phyloP scores from a whole-genome alignment of 2,329 filamentous ascomycete species.

The Fusarium lyarnte region DNA sequence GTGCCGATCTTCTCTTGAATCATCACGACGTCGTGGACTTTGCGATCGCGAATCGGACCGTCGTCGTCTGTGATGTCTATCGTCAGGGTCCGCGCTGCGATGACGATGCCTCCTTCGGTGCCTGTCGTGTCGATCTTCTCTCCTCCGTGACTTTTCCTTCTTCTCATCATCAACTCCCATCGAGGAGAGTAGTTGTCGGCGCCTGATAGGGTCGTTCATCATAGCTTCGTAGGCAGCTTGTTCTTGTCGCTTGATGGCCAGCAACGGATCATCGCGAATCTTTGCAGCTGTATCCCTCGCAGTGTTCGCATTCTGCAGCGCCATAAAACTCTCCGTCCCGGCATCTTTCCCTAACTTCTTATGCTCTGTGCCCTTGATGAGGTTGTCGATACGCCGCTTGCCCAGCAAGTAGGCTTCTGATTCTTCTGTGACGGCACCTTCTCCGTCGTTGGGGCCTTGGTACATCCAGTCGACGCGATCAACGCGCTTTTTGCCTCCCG shows the following conservation, averaged over 20 bases:
- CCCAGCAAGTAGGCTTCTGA: conserved; percentile 93
- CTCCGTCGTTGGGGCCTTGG: conserved; percentile 81
- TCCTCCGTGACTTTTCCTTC: conserved; percentile 49
- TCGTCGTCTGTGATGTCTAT: conserved; percentile 53
- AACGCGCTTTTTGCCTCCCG: conserved; percentile 81
- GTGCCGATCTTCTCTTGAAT: conserved; percentile 44
- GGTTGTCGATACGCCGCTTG: conserved; percentile 87
- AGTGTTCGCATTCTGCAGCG: conserved; percentile 75
- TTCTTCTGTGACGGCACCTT: conserved; percentile 82
- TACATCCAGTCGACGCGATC: conserved; percentile 99
- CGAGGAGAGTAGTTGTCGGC: conserved; percentile 72
- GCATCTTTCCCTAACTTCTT: conserved; percentile 83
- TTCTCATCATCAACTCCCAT: conserved; percentile 66
- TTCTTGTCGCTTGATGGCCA: conserved; percentile 94
- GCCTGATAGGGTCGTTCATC: conserved; percentile 79
- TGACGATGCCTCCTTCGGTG: conserved; percentile 58
- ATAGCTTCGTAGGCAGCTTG: conserved; percentile 81
- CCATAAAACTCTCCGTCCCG: conserved; percentile 67
- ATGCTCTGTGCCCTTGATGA: conserved; percentile 80
- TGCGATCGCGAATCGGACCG: conserved; percentile 59
- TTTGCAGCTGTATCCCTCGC: conserved; percentile 84
- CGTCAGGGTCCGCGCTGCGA: conserved; percentile 51
- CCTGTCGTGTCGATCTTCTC: conserved; percentile 46
- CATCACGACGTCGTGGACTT: conserved; percentile 51
- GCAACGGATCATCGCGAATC: conserved; percentile 87